Conservation (phyloP, 441 rosid genomes). For the Manihot esculenta region DNA sequence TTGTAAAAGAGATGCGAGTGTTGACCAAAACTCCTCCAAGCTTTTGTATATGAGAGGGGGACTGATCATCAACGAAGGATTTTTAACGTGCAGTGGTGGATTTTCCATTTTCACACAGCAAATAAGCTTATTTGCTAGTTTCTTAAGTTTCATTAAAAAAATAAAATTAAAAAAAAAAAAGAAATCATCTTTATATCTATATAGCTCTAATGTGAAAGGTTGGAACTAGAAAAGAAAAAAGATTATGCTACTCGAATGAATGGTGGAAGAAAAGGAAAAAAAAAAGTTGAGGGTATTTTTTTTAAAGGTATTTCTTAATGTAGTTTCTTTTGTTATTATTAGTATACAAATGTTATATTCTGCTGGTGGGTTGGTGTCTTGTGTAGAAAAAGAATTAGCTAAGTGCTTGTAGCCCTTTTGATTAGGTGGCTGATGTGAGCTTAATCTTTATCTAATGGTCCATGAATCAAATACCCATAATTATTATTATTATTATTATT, state of each 20-base stretch:
- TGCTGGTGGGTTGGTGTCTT: conserved; percentile 10
- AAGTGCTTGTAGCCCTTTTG: not conserved
- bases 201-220: not conserved
- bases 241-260: not conserved
- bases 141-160: not conserved
- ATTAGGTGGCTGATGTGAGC: conserved; percentile 2
- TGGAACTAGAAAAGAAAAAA: not conserved
- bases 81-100: not conserved
- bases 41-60: not conserved
- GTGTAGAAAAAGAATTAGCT: conserved; percentile 5
- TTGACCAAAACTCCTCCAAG: not conserved
- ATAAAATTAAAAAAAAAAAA: too few species aligned
- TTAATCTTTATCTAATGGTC: not conserved
- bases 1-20: conserved; percentile 11
- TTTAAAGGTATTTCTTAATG: not conserved
- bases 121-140: not conserved
- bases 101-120: not conserved
- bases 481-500: not conserved
- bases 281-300: not conserved
- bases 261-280: not conserved
- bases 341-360: conserved; percentile 3
- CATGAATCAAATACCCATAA: not conserved
- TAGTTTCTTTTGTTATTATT: not conserved
- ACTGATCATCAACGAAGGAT: too few species aligned
- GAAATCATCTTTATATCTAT: too few species aligned